Percentiles rank a stretch among this genome's conserved stretches.
These are phyloP conservation scores for Mrakia frigida DNA, from an alignment of 768 basidiomycete genomes.

Conservation along the genomic window DNA sequence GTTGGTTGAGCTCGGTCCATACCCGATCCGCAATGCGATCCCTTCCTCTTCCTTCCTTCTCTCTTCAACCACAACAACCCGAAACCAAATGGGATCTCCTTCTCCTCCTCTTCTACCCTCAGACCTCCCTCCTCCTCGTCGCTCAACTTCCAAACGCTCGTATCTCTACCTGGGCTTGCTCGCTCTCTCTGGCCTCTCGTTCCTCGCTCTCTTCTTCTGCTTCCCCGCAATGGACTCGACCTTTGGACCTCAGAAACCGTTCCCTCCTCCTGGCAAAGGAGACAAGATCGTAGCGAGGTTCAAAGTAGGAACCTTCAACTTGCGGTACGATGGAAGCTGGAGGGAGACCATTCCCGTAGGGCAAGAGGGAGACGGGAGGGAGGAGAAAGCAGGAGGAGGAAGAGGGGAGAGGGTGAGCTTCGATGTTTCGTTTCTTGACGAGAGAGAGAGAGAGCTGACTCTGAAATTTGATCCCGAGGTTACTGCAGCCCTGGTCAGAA, in stretches of 20 bases:
- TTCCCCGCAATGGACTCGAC: background rate
- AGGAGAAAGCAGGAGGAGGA: background rate
- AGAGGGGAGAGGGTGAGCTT: constrained; percentile 20
- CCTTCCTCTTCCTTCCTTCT: background rate
- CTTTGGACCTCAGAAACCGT: background rate
- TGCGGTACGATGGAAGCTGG: constrained; percentile 16
- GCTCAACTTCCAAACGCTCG: too few relatives aligned
- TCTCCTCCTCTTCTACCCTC: too few relatives aligned
- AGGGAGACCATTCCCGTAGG: constrained; percentile 25
- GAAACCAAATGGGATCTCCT: too few relatives aligned
- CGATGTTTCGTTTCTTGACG: background rate
- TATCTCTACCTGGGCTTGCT: too few relatives aligned
- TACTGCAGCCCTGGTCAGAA: constrained; percentile 26
- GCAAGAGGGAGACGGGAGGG: constrained; percentile 14
- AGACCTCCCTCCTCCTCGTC: too few relatives aligned
- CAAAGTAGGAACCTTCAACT: constrained; percentile 22
- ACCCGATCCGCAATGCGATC: background rate
- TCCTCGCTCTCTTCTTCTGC: background rate
- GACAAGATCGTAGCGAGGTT: background rate
- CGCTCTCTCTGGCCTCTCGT: too few relatives aligned
- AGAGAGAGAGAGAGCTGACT: background rate
- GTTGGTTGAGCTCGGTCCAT: background rate
- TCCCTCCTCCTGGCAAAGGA: background rate
- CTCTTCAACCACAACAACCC: too few relatives aligned
- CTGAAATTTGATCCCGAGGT: background rate